Conservation (phyloP, 2,329 filamentous ascomycete species). For the Penicillium sp. region DNA sequence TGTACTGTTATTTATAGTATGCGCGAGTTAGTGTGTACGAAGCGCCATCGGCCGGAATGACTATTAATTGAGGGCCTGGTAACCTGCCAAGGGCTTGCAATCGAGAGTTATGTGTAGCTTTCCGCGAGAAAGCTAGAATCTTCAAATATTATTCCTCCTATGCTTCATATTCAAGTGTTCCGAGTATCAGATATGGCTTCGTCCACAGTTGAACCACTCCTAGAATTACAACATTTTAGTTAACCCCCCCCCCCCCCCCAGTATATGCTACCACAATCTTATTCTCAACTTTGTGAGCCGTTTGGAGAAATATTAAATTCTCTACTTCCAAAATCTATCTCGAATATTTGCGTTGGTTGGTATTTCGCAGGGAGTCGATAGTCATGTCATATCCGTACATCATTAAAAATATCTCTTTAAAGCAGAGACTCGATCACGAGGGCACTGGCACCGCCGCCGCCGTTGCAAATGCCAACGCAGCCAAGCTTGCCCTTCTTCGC, state of each 20-base stretch:
- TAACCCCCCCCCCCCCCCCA: too few species aligned
- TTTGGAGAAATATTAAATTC: background rate
- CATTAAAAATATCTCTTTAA: conserved; percentile 26
- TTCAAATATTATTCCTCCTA: background rate
- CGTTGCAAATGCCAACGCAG: conserved; percentile 94
- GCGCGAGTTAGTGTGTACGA: too few species aligned
- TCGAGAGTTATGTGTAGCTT: background rate
- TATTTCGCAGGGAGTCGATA: conserved; percentile 4
- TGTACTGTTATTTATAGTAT: background rate
- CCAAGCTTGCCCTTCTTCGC: conserved; percentile 94
- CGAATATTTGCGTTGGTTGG: background rate
- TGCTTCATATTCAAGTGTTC: background rate
- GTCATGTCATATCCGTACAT: conserved; percentile 25
- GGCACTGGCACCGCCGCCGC: conserved; percentile 91
- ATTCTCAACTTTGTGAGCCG: background rate
- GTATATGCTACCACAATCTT: background rate
- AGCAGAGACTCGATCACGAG: conserved; percentile 74
- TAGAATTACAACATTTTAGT: background rate
- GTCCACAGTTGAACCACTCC: background rate
- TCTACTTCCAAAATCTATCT: background rate
- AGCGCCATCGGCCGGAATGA: too few species aligned
- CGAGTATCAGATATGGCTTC: background rate
- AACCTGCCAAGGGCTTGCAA: too few species aligned
- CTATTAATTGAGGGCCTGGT: too few species aligned
- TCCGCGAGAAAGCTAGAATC: background rate